Base-by-base conservation (phyloP, 2,329 filamentous ascomycete species). In the Exutisphaerella laricina region DNA sequence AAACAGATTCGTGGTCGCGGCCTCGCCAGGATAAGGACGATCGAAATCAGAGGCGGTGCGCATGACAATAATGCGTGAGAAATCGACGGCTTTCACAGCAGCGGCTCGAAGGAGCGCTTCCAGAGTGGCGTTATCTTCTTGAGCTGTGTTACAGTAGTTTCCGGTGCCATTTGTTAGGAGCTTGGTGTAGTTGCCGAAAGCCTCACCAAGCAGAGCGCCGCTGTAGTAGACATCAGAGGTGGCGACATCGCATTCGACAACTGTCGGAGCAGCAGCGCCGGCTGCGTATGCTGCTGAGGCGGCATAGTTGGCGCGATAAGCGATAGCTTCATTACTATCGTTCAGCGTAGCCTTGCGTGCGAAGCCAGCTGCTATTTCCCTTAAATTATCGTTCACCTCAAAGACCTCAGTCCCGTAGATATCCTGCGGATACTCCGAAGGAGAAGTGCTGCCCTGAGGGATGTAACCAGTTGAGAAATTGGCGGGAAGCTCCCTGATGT, bases 191-290 rank as follows among this genome's bases (percentile, higher is more conserved):
- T 82, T 79, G 53, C 78, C 79, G 57, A 87, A 86, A 0, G 77
- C 75, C 33, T 77, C 71, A 7, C 75, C 71, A 2, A 87, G 72
- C 14, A 78, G 59, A 0, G 62, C 68, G 5, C 84, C 84, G 2
- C 75, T 78, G 64, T 75, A 88, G 66, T 85, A 88, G 12, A 85
- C 81, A 57, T 88, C 83, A 30, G 78, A 82, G 1, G 84, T 86
- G 0, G 79, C 79, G 4, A 74, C 72, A 56, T 87, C 84, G 55
- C 83, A 86, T 48, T 73, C 75, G 26, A 81, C 65, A 1, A 87
- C 70, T 3, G 67, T 66, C 0, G 84, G 83, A 0, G 64, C 54
- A 13, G 62, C 45, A 0, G 71, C 68, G 0, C 65, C 73, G 7
- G 67, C 64, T 1, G 63, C 59, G 54, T 71, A 73, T 3, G 23